Conservation (phyloP, 208 protist species). For the Naegleria gruberi region DNA sequence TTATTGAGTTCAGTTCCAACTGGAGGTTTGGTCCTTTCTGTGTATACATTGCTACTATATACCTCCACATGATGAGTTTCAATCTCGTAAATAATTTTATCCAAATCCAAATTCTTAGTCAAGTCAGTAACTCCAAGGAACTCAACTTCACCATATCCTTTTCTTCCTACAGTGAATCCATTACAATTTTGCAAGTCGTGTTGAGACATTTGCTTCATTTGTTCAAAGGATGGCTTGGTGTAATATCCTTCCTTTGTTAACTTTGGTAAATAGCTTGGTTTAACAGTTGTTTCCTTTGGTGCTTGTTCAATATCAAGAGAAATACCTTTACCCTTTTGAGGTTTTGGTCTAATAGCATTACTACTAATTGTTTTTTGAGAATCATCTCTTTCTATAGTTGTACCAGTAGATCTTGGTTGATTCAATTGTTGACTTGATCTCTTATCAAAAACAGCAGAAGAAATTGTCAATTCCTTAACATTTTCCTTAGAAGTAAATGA, state of each 20-base stretch:
- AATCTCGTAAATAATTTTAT: not conserved
- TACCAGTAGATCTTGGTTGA: not conserved
- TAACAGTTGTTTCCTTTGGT: not conserved
- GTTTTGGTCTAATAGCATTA: not conserved
- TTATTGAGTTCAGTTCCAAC: not conserved
- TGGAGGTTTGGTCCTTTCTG: not conserved
- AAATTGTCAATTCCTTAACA: not conserved
- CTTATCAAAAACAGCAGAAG: not conserved
- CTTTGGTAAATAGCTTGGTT: not conserved
- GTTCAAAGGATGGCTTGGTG: not conserved
- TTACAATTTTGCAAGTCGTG: not conserved
- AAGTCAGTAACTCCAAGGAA: conserved; percentile 4
- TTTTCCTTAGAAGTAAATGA: not conserved
- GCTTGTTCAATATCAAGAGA: not conserved
- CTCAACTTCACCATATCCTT: not conserved
- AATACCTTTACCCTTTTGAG: not conserved
- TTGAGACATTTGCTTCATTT: not conserved
- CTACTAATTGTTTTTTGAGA: not conserved
- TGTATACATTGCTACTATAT: not conserved
- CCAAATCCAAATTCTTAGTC: not conserved
- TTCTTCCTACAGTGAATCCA: not conserved
- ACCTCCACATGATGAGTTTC: not conserved
- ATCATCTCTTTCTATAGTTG: not conserved
- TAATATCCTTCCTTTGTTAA: not conserved
- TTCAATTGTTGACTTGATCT: not conserved